Percentiles rank a stretch among this genome's conserved stretches.
These are phyloP conservation scores for Vigna nakashimae DNA, from an alignment of 306 rosid species.

Conservation along the genomic window DNA sequence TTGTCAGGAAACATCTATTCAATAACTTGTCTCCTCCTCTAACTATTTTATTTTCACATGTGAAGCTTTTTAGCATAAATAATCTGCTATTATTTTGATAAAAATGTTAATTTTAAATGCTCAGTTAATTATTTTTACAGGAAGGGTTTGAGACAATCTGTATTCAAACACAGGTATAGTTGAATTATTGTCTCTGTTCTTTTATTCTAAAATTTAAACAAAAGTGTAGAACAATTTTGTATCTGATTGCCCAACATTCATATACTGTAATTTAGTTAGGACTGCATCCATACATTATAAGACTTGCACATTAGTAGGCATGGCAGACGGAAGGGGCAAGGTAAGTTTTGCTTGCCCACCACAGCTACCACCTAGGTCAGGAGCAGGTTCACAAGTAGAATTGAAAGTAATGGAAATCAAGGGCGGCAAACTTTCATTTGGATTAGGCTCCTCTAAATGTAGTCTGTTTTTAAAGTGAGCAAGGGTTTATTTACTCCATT, in stretches of 20 bases:
- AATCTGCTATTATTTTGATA: background rate
- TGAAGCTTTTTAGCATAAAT: conserved; percentile 31
- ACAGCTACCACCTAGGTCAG: background rate
- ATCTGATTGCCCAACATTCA: conserved; percentile 10
- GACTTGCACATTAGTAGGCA: background rate
- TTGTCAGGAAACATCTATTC: conserved; percentile 2
- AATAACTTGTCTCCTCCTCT: conserved; percentile 8
- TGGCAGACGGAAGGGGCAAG: background rate
- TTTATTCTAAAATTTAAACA: conserved; percentile 8
- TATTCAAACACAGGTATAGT: conserved; percentile 65
- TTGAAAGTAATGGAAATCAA: background rate
- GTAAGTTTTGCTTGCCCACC: background rate
- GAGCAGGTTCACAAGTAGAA: background rate
- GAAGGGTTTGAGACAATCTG: conserved; percentile 66
- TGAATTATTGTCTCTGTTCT: conserved; percentile 18
- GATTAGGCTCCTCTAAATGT: background rate
- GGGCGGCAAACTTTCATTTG: background rate
- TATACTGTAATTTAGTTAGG: conserved; percentile 7
- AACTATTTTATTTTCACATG: conserved; percentile 1
- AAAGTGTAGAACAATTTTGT: background rate
- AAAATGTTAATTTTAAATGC: conserved; percentile 38
- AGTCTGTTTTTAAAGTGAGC: background rate
- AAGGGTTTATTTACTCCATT: no score
- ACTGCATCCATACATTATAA: conserved; percentile 21
- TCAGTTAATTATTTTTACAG: conserved; percentile 55